These are phyloP conservation scores for Vaccinium vitisidaea DNA, from an alignment of 148 eudicot genomes.

Conservation along the genomic window DNA sequence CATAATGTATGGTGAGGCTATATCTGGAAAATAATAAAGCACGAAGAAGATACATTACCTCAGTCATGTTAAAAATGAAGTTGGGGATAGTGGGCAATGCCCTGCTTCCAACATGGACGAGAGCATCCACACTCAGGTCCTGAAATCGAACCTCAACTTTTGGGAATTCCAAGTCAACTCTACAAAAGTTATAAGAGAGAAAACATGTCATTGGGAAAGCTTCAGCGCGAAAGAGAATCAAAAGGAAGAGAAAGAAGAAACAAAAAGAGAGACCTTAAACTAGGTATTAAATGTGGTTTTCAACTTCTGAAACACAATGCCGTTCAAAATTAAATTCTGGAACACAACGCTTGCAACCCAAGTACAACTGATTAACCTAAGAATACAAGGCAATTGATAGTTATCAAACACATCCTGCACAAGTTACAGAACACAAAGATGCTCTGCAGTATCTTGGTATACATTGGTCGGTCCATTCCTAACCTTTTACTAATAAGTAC, in stretches of 20 bases:
- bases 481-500: neutral
- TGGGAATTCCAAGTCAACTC: conserved; percentile 88
- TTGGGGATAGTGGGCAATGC: conserved; percentile 91
- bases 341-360: neutral
- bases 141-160: conserved; percentile 81
- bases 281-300: neutral
- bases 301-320: neutral
- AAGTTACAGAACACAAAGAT: neutral
- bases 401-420: neutral
- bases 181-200: conserved; percentile 31
- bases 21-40: neutral
- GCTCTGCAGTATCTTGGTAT: neutral
- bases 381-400: neutral
- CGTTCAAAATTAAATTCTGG: too few relatives aligned
- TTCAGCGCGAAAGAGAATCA: conserved; percentile 10
- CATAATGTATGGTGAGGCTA: neutral
- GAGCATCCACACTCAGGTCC: conserved; percentile 71
- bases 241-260: neutral
- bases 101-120: conserved; percentile 84
- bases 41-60: conserved; percentile 34
- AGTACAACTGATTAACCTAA: neutral
- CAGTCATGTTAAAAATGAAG: conserved; percentile 72
- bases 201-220: neutral
- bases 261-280: neutral
- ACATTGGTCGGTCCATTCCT: neutral